Evolutionary conservation across 805 yeast genomes (phyloP), one percentile per base, ranked within the genome.

Genomic region (Suhomyces sp.): DNA sequence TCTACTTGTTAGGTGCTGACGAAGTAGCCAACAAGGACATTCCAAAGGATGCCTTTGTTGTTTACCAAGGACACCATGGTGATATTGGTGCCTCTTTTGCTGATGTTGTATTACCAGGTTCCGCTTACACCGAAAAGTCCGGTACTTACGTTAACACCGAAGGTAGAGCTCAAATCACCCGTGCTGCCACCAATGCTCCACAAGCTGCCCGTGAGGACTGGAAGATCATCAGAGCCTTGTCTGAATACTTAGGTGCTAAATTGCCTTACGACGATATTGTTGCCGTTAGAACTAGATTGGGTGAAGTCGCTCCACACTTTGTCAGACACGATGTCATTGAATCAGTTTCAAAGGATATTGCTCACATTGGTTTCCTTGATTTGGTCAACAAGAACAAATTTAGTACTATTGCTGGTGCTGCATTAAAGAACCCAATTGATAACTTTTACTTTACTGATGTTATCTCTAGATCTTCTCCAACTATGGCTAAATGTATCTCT

Each of bases 31-130:
- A 84, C 54, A 72, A 78, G 53, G 86, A 86, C 53, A 82, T 89
- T 60, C 96, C 96, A 58, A 76, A 78, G 67, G 94, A 89, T 66
- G 89, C 96, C 3, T 89, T 89, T 67, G 96, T 89, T 27, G 84
- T 89, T 49, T 89, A 89, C 73, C 90, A 89, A 73, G 96, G 96
- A 51, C 96, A 89, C 71, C 96, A 89, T 71, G 96, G 96, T 73
- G 96, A 89, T 61, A 69, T 80, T 20, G 96, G 96, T 60, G 96
- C 96, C 25, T 84, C 93, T 7, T 80, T 83, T 60, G 96, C 96
- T 44, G 96, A 89, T 68, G 96, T 89, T 44, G 81, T 89, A 53
- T 79, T 89, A 59, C 96, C 96, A 44, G 92, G 92, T 46, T 80
- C 92, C 33, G 96, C 96, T 39, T 89, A 86, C 79, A 89, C 96